These are phyloP conservation scores for Trichophaea hybrida DNA, from an alignment of 2,329 filamentous ascomycete species.

Conservation along the genomic window DNA sequence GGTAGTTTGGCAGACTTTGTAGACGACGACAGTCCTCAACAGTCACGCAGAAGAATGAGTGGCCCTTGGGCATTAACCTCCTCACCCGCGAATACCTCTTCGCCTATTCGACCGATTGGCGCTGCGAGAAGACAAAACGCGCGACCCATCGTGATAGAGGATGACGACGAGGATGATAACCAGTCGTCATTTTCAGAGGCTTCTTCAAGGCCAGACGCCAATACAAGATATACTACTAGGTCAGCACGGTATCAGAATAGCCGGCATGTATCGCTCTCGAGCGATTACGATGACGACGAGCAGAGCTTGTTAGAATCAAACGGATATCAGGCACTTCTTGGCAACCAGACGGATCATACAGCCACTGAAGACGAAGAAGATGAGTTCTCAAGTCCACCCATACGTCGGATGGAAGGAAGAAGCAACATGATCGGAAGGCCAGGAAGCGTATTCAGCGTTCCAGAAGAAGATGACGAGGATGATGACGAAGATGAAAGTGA, in stretches of 20 bases:
- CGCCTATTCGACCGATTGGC: neutral
- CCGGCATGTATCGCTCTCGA: constrained; percentile 18
- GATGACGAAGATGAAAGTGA: constrained; percentile 17
- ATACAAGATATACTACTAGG: neutral
- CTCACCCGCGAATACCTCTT: constrained; percentile 5
- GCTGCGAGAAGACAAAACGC: constrained; percentile 5
- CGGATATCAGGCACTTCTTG: constrained; percentile 10
- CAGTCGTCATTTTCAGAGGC: constrained; percentile 22
- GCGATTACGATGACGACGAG: constrained; percentile 25
- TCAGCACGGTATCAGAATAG: constrained; percentile 19
- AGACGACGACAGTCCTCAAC: constrained; percentile 25
- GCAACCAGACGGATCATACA: constrained; percentile 24
- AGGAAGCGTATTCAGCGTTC: constrained; percentile 17
- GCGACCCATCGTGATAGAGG: constrained; percentile 16
- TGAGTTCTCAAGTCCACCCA: constrained; percentile 7
- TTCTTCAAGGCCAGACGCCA: constrained; percentile 2
- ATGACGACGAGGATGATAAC: constrained; percentile 24
- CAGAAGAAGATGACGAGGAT: constrained; percentile 16
- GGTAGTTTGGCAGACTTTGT: constrained; percentile 25
- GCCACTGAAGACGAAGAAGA: constrained; percentile 26
- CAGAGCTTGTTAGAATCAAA: constrained; percentile 5
- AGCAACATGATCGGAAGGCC: constrained; percentile 4
- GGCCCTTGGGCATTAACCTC: constrained; percentile 1
- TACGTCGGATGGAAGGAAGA: neutral
- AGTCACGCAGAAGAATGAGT: constrained; percentile 2